Percentiles rank a stretch among this genome's conserved stretches.
These are phyloP conservation scores for Trypanosomatidae sp. DNA, from an alignment of 208 protist genomes.

Conservation along the genomic window DNA sequence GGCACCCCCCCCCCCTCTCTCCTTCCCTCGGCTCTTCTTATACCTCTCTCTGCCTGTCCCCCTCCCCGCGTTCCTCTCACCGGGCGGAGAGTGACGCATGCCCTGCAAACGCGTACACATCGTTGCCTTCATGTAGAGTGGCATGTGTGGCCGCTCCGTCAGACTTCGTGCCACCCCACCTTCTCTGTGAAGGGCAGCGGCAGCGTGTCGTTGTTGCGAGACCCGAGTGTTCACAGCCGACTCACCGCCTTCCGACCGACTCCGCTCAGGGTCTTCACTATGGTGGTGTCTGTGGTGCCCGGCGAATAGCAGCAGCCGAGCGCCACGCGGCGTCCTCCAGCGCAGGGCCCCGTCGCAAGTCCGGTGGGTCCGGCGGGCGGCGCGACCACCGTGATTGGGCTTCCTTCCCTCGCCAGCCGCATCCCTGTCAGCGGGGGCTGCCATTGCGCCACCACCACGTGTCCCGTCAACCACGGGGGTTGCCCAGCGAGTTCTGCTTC, in stretches of 20 bases:
- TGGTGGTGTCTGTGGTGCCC: slow-evolving; percentile 38
- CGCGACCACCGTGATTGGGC: slow-evolving; percentile 5
- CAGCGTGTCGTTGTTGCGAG: neutral
- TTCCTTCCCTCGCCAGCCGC: neutral
- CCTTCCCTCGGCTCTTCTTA: too few species aligned
- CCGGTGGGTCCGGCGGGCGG: slow-evolving; percentile 8
- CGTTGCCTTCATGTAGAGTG: neutral
- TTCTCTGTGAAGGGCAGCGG: slow-evolving; percentile 17
- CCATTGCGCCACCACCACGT: neutral
- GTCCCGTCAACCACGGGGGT: neutral
- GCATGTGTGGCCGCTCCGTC: slow-evolving; percentile 10
- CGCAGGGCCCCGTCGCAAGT: neutral
- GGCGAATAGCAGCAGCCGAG: slow-evolving; percentile 25
- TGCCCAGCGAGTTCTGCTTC: slow-evolving; percentile 16
- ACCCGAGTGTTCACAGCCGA: neutral
- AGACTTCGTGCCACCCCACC: slow-evolving; percentile 7
- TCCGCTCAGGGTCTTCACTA: slow-evolving; percentile 24
- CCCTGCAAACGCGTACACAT: neutral
- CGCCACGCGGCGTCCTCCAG: neutral
- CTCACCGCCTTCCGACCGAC: slow-evolving; percentile 11
- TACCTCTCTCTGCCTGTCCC: neutral
- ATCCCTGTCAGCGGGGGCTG: neutral
- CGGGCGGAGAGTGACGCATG: neutral
- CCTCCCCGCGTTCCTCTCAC: neutral
- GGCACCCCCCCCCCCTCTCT: neutral